Base-by-base conservation (phyloP, 2,329 filamentous ascomycete species). In the Pseudogymnoascus sp. region DNA sequence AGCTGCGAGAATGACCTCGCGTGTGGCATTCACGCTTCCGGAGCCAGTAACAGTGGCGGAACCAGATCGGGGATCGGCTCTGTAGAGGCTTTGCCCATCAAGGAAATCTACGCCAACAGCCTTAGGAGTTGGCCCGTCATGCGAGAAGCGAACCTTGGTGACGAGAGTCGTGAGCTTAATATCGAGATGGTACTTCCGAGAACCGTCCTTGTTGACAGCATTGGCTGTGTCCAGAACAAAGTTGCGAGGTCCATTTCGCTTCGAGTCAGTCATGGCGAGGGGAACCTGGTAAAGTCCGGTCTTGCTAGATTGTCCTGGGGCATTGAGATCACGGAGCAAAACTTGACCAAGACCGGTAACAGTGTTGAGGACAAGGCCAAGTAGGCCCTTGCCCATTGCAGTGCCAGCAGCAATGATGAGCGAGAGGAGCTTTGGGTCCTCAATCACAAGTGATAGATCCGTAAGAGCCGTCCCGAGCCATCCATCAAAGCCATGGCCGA, bases 1-100 rank as follows among this genome's bases (percentile, higher is more conserved):
- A 29, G 75, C 79, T 2, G 78, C 73, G 5, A 82, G 63, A 63
- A 82, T 80, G 31, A 82, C 77, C 66, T 82, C 78, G 23, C 72
- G 71, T 0, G 70, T 71, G 19, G 76, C 78, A 23, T 68, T 65
- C 26, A 72, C 74, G 1, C 67, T 68, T 26, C 76, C 67, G 26
- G 63, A 59, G 8, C 71, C 71, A 11, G 64, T 66, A 33, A 64
- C 61, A 5, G 62, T 61, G 5, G 66, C 67, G 41, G 66, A 63
- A 45, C 74, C 70, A 1, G 71, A 65, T 2, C 77, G 75, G 6
- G 77, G 68, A 66, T 77, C 75, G 0, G 77, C 78, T 4, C 73
- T 70, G 67, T 80, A 80, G 0, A 80, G 59, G 19, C 72, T 73
- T 62, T 76, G 70, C 0, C 77, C 78, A 33, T 74, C 68, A 2